Percentiles rank a stretch among this genome's conserved stretches.
phyloP scores from a whole-genome alignment of 1,139 yeast genomes.

The Diutina rugosa region DNA sequence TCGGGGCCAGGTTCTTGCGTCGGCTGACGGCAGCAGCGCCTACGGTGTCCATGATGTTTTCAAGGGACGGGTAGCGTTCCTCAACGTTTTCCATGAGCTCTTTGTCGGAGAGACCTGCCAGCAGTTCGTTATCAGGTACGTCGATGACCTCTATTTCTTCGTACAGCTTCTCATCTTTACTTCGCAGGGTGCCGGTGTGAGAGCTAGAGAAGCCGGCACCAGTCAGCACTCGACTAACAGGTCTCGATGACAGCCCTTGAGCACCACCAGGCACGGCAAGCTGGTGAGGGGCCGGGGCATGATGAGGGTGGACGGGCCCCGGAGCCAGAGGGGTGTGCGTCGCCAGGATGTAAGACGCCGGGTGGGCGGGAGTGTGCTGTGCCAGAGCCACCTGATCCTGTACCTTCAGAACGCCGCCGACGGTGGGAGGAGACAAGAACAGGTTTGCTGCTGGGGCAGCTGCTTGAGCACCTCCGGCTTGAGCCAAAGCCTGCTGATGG shows the following conservation, averaged over 20 bases:
- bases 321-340: not conserved
- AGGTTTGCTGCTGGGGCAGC: conserved; percentile 3
- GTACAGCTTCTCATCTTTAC: not conserved
- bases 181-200: not conserved
- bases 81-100: conserved; percentile 23
- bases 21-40: not conserved
- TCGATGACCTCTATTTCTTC: conserved; percentile 12
- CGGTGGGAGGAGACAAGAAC: not conserved
- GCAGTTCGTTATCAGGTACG: conserved; percentile 11
- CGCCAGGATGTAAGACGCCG: not conserved
- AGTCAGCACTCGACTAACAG: not conserved
- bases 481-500: conserved; percentile 15
- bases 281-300: not conserved
- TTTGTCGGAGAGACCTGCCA: not conserved
- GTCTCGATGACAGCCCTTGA: not conserved
- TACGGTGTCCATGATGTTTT: conserved; percentile 13
- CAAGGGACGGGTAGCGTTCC: conserved; percentile 31
- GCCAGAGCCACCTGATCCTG: not conserved
- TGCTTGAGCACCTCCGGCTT: conserved; percentile 2
- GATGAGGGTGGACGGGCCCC: not conserved
- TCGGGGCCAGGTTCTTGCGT: not conserved
- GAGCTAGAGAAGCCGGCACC: not conserved
- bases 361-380: not conserved
- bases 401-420: not conserved
- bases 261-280: not conserved